Conservation (phyloP, 768 basidiomycete genomes). For the Mycena galopus region DNA sequence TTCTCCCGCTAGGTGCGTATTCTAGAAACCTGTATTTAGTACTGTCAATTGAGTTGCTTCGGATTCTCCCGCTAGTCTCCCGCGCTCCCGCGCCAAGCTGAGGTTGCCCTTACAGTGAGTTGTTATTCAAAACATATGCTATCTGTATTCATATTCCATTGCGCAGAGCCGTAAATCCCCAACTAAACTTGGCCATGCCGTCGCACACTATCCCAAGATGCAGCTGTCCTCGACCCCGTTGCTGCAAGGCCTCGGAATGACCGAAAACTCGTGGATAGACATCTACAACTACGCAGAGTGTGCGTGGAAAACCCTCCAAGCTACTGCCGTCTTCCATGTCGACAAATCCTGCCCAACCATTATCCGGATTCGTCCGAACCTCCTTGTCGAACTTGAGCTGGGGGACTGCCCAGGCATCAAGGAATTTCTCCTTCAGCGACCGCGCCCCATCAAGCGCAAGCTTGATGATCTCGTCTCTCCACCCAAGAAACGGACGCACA, state of each 20-base stretch:
- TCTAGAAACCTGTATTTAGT: no score
- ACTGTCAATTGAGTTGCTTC: no score
- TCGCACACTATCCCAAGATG: neutral
- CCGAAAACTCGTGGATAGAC: neutral
- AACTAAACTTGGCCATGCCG: neutral
- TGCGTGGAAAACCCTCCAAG: slow-evolving; percentile 21
- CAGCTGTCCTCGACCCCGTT: neutral
- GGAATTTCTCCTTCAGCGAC: neutral
- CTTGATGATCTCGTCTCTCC: neutral
- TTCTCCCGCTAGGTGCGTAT: no score
- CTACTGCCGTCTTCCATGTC: neutral
- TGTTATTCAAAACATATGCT: no score
- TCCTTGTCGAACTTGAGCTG: neutral
- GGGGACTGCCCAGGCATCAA: neutral
- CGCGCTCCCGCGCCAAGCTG: no score
- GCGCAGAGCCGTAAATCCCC: no score
- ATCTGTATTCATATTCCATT: no score
- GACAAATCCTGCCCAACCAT: neutral
- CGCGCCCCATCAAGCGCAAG: neutral
- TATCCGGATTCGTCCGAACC: slow-evolving; percentile 9
- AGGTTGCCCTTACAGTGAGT: no score
- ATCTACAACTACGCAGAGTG: neutral
- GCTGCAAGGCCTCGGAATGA: neutral
- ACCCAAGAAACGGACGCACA: no score
- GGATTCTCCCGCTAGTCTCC: no score